phyloP scores from a whole-genome alignment of 2,329 filamentous ascomycete species.

The Diaporthe sp. region DNA sequence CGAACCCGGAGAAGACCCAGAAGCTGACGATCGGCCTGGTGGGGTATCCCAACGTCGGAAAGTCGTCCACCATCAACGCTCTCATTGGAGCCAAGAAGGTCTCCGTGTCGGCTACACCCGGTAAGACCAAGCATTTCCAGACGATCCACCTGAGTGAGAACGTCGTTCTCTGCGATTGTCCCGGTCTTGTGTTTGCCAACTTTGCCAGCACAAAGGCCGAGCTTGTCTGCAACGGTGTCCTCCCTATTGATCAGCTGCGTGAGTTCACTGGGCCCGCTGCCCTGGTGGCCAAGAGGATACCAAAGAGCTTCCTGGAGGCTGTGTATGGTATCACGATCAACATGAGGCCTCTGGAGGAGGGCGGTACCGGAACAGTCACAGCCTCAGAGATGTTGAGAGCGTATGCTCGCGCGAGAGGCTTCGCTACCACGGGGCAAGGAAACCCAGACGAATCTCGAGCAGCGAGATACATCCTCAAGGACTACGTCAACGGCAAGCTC shows the following conservation, averaged over 20 bases:
- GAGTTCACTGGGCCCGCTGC: constrained; percentile 91
- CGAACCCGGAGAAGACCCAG: constrained; percentile 59
- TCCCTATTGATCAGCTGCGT: constrained; percentile 96
- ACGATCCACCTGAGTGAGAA: constrained; percentile 93
- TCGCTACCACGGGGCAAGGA: constrained; percentile 88
- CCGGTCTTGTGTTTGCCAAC: constrained; percentile 98
- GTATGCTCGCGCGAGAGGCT: constrained; percentile 91
- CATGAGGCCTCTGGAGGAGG: constrained; percentile 87
- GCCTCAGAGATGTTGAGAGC: constrained; percentile 87
- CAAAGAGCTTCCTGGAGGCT: constrained; percentile 89
- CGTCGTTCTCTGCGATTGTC: constrained; percentile 96
- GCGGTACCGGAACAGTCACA: constrained; percentile 88
- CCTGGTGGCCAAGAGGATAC: constrained; percentile 87
- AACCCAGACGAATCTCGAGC: constrained; percentile 95
- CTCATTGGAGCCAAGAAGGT: constrained; percentile 99
- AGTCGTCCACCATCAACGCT: constrained; percentile 99
- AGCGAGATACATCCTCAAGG: constrained; percentile 90
- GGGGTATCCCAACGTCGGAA: constrained; percentile 98
- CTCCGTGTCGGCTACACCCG: constrained; percentile 95
- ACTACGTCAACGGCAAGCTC: constrained; percentile 97
- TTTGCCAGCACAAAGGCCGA: constrained; percentile 98
- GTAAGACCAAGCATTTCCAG: constrained; percentile 99
- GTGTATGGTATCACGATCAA: constrained; percentile 93
- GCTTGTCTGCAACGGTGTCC: constrained; percentile 92
- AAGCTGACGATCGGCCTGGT: constrained; percentile 95